Base-by-base conservation (phyloP, 345 rosid species). In the Camelina sativa region DNA sequence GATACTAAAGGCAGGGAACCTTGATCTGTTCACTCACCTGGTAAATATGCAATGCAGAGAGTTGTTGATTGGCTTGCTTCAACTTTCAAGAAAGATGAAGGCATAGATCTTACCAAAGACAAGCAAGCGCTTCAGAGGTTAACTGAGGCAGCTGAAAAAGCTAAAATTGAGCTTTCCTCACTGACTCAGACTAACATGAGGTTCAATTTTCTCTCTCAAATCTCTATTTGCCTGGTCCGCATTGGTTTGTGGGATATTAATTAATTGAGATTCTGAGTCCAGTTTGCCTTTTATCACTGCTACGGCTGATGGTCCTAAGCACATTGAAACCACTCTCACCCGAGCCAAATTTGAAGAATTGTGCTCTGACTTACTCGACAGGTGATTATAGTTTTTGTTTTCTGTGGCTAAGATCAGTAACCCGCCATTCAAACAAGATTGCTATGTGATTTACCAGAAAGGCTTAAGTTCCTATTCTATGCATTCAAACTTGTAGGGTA, bases 231-330 rank as follows among this genome's bases (percentile, higher is more conserved):
- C 8, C 8, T 52, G 25, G 23, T 34, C 17, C 8, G 1, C 7
- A 5, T 17, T 35, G 9, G 23, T 16, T 8, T 10, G n/a, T 40
- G 37, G 46, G 37, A 7, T 60, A 17, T 11, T 61, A 11, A 40
- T 57, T 19, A 25, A 30, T 44, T 2, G 16, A 4, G 11, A 12
- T 48, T 50, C 1, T 47, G 28, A 61, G 58, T 67, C 8, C 87
- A 93, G 98, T 65, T 86, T 94, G 89, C 98, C 98, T 44, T 94
- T 94, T 86, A 92, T 94, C 71, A 90, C 98, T 30, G 98, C 97
- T 35, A 94, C 97, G 9, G 91, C 97, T 22, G 98, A 94, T 84
- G 98, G 98, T 15, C 98, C 97, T 20, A 94, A 94, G 71, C 98
- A 94, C 85, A 94, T 94, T 46, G 98, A 94, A 73, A 86, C 91